These are phyloP conservation scores for Rosa multiflora DNA, from an alignment of 306 rosid genomes.

Conservation along the genomic window DNA sequence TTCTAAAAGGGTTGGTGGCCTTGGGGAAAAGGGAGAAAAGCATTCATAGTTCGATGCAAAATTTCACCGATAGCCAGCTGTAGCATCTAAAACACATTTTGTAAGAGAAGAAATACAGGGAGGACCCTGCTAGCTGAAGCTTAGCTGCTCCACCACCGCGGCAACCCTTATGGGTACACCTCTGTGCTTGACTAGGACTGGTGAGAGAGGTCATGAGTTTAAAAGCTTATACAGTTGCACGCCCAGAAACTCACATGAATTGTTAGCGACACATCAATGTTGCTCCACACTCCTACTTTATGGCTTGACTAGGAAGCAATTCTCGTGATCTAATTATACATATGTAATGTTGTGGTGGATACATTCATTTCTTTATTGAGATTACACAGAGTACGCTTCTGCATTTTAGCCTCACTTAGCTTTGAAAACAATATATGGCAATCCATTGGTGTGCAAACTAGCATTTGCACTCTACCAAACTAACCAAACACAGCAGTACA, in stretches of 20 bases:
- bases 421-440: background rate
- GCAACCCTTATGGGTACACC: constrained; percentile 34
- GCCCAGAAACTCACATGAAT: constrained; percentile 30
- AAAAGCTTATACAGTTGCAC: constrained; percentile 23
- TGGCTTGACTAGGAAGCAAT: background rate
- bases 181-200: constrained; percentile 35
- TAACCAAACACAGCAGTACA: background rate
- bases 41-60: constrained; percentile 22
- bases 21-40: constrained; percentile 16
- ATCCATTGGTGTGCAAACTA: background rate
- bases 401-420: background rate
- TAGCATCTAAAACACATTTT: background rate
- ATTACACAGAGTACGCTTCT: background rate
- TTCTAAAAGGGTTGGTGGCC: constrained; percentile 27
- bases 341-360: background rate
- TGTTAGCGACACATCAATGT: constrained; percentile 12
- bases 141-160: constrained; percentile 27
- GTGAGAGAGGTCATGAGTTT: constrained; percentile 14
- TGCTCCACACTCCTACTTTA: background rate
- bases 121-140: background rate
- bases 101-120: background rate
- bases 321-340: background rate
- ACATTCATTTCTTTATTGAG: background rate
- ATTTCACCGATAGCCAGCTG: background rate
- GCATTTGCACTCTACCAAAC: background rate